Evolutionary conservation across 306 rosid genomes (phyloP).

Genomic region (Prinsepia uniflora): DNA sequence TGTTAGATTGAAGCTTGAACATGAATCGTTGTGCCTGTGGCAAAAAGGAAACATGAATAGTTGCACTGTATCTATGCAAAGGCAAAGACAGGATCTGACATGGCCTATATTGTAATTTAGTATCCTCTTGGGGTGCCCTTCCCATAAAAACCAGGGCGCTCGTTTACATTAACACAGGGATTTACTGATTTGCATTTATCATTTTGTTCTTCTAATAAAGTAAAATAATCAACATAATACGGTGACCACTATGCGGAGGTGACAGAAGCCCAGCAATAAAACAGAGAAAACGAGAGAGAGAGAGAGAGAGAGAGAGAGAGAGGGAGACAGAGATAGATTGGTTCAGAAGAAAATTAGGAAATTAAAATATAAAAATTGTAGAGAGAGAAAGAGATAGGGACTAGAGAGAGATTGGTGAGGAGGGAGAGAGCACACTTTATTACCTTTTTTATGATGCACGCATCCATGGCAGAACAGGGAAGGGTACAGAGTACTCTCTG

Average conservation of each 20-base stretch:
- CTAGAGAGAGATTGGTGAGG: conserved; percentile 34
- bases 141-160: conserved; percentile 13
- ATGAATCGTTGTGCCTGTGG: conserved; percentile 3
- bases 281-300: too few relatives aligned
- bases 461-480: conserved; percentile 50
- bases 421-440: conserved; percentile 38
- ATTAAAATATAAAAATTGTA: not conserved
- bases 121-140: conserved; percentile 11
- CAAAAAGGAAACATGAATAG: conserved; percentile 16
- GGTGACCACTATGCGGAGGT: conserved; percentile 26
- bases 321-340: not conserved
- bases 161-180: not conserved
- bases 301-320: too few relatives aligned
- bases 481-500: conserved; percentile 36
- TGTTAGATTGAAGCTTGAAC: not conserved
- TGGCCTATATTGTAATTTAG: conserved; percentile 11
- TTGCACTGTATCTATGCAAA: conserved; percentile 12
- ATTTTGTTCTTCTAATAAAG: not conserved
- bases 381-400: conserved; percentile 28
- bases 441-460: conserved; percentile 51
- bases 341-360: not conserved
- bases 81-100: conserved; percentile 21
- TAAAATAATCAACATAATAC: conserved; percentile 12
- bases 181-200: too few relatives aligned
- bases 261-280: conserved; percentile 26